Conservation (phyloP, 164 flowering plant genomes). For the Stephania cephalantha region DNA sequence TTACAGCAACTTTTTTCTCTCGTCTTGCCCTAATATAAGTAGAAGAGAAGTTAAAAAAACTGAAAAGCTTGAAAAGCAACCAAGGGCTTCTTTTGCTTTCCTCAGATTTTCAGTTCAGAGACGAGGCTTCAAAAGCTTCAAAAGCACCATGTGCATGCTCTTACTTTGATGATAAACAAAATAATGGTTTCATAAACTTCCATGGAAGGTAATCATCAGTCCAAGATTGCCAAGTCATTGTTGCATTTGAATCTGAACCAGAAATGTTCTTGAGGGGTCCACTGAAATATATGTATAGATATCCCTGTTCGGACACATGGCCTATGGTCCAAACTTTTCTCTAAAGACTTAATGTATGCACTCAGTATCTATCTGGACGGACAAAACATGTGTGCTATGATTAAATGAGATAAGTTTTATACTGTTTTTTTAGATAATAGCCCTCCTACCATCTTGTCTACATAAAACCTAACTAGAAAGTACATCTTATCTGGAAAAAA, state of each 20-base stretch:
- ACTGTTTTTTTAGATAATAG: neutral
- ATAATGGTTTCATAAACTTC: neutral
- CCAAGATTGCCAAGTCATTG: neutral
- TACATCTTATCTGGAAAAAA: neutral
- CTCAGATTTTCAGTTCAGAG: neutral
- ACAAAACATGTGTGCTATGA: conserved; percentile 7
- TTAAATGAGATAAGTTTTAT: neutral
- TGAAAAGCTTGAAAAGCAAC: neutral
- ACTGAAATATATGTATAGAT: neutral
- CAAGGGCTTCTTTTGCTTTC: neutral
- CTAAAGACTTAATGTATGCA: neutral
- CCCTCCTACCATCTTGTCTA: neutral
- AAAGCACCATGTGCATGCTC: conserved; percentile 1
- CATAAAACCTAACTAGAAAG: neutral
- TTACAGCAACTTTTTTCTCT: neutral
- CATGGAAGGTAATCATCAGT: neutral
- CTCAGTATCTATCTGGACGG: neutral
- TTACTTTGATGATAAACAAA: neutral
- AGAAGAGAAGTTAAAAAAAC: neutral
- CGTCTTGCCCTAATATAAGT: neutral
- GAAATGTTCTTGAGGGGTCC: neutral
- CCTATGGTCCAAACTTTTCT: neutral
- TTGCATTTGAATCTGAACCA: neutral
- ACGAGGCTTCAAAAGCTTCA: neutral
- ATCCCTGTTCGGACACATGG: neutral